Evolutionary conservation across 1,139 yeast species (phyloP).

Genomic region (Casaregolazyma lundiana): DNA sequence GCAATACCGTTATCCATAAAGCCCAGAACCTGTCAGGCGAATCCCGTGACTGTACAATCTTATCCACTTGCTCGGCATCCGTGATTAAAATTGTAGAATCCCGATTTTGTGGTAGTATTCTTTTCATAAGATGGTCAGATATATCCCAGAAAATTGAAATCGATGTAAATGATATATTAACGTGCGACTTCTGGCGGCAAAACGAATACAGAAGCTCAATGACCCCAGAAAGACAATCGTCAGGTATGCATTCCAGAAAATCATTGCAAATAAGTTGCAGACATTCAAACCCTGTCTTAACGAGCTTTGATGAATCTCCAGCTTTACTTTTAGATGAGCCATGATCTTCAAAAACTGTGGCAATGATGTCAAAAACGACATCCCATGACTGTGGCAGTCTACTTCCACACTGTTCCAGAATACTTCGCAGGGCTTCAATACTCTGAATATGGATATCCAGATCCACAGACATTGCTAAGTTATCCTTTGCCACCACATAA

Average conservation of each 20-base stretch:
- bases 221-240: constrained; percentile 50
- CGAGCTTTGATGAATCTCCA: constrained; percentile 29
- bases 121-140: constrained; percentile 62
- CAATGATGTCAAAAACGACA: constrained; percentile 61
- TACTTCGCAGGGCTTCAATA: constrained; percentile 58
- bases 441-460: constrained; percentile 58
- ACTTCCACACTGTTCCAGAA: constrained; percentile 73
- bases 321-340: constrained; percentile 8
- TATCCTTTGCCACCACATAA: constrained; percentile 20
- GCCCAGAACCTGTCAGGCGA: constrained; percentile 23
- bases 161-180: constrained; percentile 85
- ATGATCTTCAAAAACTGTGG: constrained; percentile 51
- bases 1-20: constrained; percentile 63
- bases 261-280: constrained; percentile 81
- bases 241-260: constrained; percentile 66
- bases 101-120: constrained; percentile 13
- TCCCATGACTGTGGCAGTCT: constrained; percentile 64
- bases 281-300: constrained; percentile 69
- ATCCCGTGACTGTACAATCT: constrained; percentile 5
- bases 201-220: constrained; percentile 71
- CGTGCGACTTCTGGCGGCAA: constrained; percentile 62
- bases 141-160: constrained; percentile 89
- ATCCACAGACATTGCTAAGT: constrained; percentile 8
- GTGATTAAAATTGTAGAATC: constrained; percentile 18
- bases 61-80: constrained; percentile 14